Evolutionary conservation across 2,329 filamentous ascomycete genomes (phyloP), one percentile per base, ranked within the genome.

Genomic region (Blastomyces percursus): DNA sequence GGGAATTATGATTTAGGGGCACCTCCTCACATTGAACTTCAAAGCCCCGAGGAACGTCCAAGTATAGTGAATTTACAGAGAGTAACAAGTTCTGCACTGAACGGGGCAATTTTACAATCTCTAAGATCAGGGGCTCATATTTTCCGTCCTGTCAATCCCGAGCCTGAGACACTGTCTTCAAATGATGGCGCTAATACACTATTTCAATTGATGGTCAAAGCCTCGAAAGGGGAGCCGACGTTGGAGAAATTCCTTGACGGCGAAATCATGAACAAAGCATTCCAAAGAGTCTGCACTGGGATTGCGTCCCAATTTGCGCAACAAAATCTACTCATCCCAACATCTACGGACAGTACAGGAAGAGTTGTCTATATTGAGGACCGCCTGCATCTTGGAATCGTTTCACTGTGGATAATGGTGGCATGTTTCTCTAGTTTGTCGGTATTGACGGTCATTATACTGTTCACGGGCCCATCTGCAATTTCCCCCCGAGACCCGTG

Each of bases 191-290:
- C 11, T 9, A 59, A 40, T 32, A 42, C 56, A 12, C 14, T 59
- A 42, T 59, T 42, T 27, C 56, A 59, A 21, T 44, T 59, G 24
- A 59, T 59, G 56, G 16, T 59, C 14, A 32, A 42, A 42, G 11
- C 24, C 12, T 46, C 56, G 6, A 9, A 11, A 6, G 21, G 56
- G 12, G 56, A 38, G 4, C 35, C 12, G 16, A 59, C 35, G 8
- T 16, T 59, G 24, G 56, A 59, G 24, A 59, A 59, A 19, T 59
- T 59, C 19, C 56, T 59, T 38, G 38, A 59, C 11, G 54, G 54
- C 12, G 32, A 57, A 21, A 57, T 7, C 30, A 57, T 57, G 54
- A 57, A 32, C 32, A 42, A 24, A 57, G 54, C 54, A 27, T 57
- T 57, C 24, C 30, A 57, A 42, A 27, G 30, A n/a, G 54, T 27